phyloP scores from a whole-genome alignment of 306 rosid genomes.

The Gleditsia sinensis region DNA sequence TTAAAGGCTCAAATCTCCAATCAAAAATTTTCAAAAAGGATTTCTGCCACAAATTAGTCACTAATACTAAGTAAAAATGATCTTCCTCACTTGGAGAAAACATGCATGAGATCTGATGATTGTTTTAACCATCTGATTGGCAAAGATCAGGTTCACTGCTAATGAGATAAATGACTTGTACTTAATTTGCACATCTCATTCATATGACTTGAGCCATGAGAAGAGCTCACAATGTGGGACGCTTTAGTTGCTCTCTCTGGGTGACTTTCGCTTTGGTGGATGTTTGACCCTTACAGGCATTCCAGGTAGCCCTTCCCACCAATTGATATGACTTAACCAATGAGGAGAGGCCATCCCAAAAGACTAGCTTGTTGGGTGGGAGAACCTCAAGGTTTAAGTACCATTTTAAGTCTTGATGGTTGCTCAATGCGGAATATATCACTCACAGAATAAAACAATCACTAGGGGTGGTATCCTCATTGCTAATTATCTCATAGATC shows the following conservation, averaged over 20 bases:
- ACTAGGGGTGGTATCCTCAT: not conserved
- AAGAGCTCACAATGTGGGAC: no score
- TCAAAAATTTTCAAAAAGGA: not conserved
- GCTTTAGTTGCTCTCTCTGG: no score
- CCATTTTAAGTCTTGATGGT: no score
- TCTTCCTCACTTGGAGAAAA: not conserved
- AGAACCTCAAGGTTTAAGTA: no score
- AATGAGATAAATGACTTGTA: not conserved
- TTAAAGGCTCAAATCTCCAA: not conserved
- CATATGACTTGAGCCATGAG: no score
- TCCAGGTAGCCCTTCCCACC: no score
- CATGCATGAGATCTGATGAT: not conserved
- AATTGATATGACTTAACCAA: no score
- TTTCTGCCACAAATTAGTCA: not conserved
- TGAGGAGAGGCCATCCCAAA: no score
- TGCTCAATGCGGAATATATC: no score
- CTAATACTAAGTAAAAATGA: slow-evolving; percentile 6
- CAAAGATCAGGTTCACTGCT: slow-evolving; percentile 8
- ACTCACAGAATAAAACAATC: not conserved
- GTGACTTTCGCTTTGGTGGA: no score
- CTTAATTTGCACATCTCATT: not conserved
- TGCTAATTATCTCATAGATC: not conserved
- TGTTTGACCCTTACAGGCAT: no score
- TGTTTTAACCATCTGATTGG: slow-evolving; percentile 7
- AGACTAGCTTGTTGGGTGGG: no score